A percentile compares a stretch with the other conserved stretches of the same genome.
phyloP scores from a whole-genome alignment of 306 rosid genomes.

The Prunus davidiana region DNA sequence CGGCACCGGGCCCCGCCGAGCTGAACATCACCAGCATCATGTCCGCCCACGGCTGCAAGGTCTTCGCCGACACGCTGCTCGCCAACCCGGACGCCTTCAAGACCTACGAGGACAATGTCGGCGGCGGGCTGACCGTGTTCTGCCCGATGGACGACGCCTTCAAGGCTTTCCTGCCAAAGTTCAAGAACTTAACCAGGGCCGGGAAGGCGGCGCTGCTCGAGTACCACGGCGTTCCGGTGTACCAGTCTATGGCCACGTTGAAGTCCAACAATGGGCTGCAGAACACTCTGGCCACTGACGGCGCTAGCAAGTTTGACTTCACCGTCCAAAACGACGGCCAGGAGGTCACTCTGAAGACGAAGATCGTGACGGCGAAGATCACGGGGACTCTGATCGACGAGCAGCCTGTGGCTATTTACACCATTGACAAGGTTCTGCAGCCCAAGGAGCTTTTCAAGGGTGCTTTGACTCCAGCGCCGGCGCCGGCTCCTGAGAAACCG shows the following conservation, averaged over 20 bases:
- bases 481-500: slow-evolving; percentile 56
- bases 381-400: slow-evolving; percentile 64
- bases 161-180: slow-evolving; percentile 57
- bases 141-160: slow-evolving; percentile 74
- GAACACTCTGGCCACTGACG: slow-evolving; percentile 86
- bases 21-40: slow-evolving; percentile 55
- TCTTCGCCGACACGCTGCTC: slow-evolving; percentile 57
- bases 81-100: slow-evolving; percentile 31
- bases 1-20: slow-evolving; percentile 57
- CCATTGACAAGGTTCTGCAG: slow-evolving; percentile 56
- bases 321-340: slow-evolving; percentile 83
- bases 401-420: slow-evolving; percentile 56
- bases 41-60: slow-evolving; percentile 74
- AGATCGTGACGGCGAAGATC: slow-evolving; percentile 54
- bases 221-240: slow-evolving; percentile 69
- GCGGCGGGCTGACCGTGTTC: slow-evolving; percentile 68
- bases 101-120: slow-evolving; percentile 41
- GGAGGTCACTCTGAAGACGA: slow-evolving; percentile 55
- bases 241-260: slow-evolving; percentile 47
- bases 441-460: slow-evolving; percentile 70
- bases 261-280: slow-evolving; percentile 61
- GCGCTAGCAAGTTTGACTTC: slow-evolving; percentile 62
- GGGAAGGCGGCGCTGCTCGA: slow-evolving; percentile 57
- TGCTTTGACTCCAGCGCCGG: slow-evolving; percentile 50
- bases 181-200: slow-evolving; percentile 55